A percentile compares a stretch with the other conserved stretches of the same genome.
Conservation (phyloP, 192 early-diverging fungal species). For the Linderina pennispora region DNA sequence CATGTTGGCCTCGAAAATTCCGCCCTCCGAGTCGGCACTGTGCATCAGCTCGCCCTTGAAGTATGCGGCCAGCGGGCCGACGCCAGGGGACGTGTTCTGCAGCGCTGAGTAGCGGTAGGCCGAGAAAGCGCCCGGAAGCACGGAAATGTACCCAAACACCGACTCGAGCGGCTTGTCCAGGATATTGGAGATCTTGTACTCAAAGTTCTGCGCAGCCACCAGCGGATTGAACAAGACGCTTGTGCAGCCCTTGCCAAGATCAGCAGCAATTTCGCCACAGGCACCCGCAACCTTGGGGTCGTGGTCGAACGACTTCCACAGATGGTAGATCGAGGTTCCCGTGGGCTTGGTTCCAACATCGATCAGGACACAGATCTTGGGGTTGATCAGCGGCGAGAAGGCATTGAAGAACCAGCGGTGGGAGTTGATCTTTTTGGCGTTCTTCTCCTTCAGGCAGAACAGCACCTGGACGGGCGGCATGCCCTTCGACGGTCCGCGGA, state of each 20-base stretch:
- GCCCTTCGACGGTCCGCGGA: conserved; percentile 60
- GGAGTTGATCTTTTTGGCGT: conserved; percentile 91
- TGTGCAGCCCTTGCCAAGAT: conserved; percentile 65
- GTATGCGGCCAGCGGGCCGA: conserved; percentile 71
- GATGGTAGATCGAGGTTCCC: conserved; percentile 77
- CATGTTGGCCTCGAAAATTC: conserved; percentile 88
- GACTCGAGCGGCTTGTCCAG: conserved; percentile 95
- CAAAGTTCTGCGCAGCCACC: conserved; percentile 95
- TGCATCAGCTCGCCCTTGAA: conserved; percentile 92
- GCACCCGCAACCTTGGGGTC: conserved; percentile 81
- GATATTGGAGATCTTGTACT: conserved; percentile 98
- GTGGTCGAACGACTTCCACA: conserved; percentile 90
- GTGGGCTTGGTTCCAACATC: conserved; percentile 92
- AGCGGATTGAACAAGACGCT: conserved; percentile 74
- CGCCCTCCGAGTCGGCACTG: conserved; percentile 57
- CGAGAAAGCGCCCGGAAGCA: conserved; percentile 93
- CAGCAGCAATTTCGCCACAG: conserved; percentile 90
- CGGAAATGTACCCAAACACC: conserved; percentile 92
- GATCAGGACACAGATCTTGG: conserved; percentile 84
- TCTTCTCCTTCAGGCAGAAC: conserved; percentile 91
- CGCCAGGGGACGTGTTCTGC: conserved; percentile 54
- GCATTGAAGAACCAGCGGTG: conserved; percentile 98
- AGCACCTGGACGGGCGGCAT: conserved; percentile 82
- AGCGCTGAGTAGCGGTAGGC: conserved; percentile 89
- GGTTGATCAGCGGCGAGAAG: conserved; percentile 73